A percentile compares a stretch with the other conserved stretches of the same genome.
phyloP scores from a whole-genome alignment of 2,329 filamentous ascomycete species.

The Sphaerulina musiva region DNA sequence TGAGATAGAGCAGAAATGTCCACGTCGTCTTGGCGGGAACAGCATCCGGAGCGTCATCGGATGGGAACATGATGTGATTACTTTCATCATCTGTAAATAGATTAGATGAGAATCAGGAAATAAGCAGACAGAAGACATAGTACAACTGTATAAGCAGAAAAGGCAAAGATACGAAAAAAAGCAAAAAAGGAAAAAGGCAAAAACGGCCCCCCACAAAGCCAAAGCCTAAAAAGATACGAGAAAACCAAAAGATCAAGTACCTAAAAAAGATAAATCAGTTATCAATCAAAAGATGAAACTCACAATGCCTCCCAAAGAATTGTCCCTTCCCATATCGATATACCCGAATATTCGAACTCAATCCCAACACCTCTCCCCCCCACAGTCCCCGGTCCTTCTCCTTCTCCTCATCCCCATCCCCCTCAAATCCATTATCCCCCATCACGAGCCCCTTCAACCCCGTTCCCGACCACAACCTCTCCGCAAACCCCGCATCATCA shows the following conservation, averaged over 20 bases:
- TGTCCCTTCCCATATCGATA: constrained; percentile 82
- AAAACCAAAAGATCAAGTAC: too few relatives aligned
- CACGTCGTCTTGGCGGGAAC: constrained; percentile 68
- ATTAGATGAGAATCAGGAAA: neutral
- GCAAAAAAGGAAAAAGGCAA: too few relatives aligned
- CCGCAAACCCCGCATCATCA: constrained; percentile 67
- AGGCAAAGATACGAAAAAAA: too few relatives aligned
- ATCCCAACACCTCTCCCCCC: constrained; percentile 74
- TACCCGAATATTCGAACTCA: constrained; percentile 82
- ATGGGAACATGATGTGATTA: constrained; percentile 60
- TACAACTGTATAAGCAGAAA: too few relatives aligned
- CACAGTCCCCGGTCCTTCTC: constrained; percentile 45
- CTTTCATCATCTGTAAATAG: constrained; percentile 68
- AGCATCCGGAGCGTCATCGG: constrained; percentile 36
- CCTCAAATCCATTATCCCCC: constrained; percentile 30
- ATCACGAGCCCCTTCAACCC: constrained; percentile 58
- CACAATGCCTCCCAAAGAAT: constrained; percentile 90
- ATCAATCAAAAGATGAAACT: constrained; percentile 33
- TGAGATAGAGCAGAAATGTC: constrained; percentile 85
- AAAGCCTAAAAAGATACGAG: too few relatives aligned
- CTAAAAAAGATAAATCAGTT: too few relatives aligned
- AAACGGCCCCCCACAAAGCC: too few relatives aligned
- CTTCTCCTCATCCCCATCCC: constrained; percentile 18
- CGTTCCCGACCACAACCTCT: constrained; percentile 69
- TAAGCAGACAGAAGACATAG: neutral